Evolutionary conservation across 1,139 yeast genomes (phyloP).

Genomic region (Zhuliangozyma parablackwelliae): DNA sequence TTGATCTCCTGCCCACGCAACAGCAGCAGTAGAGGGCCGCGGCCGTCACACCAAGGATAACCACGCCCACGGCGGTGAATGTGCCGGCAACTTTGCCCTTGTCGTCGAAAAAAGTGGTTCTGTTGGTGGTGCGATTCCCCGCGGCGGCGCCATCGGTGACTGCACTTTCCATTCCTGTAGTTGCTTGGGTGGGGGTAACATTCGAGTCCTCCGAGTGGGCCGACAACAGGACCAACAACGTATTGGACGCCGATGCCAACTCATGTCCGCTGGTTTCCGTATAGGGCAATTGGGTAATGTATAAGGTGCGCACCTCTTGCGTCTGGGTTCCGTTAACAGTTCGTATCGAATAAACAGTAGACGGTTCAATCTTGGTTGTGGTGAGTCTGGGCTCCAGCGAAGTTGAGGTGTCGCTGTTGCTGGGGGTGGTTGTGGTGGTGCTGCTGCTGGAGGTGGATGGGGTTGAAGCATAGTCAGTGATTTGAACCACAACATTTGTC

Average conservation of each 20-base stretch:
- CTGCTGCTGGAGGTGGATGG: background rate
- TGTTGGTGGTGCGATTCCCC: slow-evolving; percentile 1
- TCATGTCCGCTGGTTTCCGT: slow-evolving; percentile 10
- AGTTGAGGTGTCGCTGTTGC: slow-evolving; percentile 15
- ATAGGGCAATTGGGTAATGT: slow-evolving; percentile 14
- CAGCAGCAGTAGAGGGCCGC: slow-evolving; percentile 37
- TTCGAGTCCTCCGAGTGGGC: slow-evolving; percentile 12
- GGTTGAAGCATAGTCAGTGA: slow-evolving; percentile 4
- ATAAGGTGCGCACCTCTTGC: slow-evolving; percentile 16
- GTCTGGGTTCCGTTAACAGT: slow-evolving; percentile 21
- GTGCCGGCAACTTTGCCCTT: slow-evolving; percentile 72
- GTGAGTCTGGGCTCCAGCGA: too few relatives aligned
- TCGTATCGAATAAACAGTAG: slow-evolving; percentile 11
- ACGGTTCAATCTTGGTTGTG: slow-evolving; percentile 5
- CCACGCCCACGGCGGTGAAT: slow-evolving; percentile 64
- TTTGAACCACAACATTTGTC: slow-evolving; percentile 7
- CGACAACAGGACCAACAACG: background rate
- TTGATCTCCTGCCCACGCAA: slow-evolving; percentile 16
- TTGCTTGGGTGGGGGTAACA: slow-evolving; percentile 4
- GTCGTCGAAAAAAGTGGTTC: slow-evolving; percentile 44
- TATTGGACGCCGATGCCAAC: slow-evolving; percentile 6
- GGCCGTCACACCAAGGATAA: slow-evolving; percentile 36
- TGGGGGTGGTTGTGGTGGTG: slow-evolving; percentile 2
- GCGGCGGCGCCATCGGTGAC: slow-evolving; percentile 6
- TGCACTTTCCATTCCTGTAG: slow-evolving; percentile 9